Base-by-base conservation (phyloP, 2,329 filamentous ascomycete species). In the Acarospora socialis region DNA sequence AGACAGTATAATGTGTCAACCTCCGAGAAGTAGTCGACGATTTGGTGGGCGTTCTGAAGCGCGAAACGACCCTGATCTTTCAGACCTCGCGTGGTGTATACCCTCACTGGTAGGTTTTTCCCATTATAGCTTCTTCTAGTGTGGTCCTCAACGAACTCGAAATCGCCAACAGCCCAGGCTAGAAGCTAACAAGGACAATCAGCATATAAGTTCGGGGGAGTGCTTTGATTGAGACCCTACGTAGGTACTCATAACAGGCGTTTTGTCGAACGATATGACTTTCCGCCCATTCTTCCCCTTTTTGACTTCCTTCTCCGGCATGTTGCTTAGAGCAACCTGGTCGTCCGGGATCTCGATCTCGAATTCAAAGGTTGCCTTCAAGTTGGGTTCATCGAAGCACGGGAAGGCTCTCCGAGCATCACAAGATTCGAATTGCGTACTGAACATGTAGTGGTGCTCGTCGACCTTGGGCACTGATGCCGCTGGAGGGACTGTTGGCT, bases 391-490 rank as follows among this genome's bases (percentile, higher is more conserved):
- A 51, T 98, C 90, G 50, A 95, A 95, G 62, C 90, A 98, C 28
- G 90, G 90, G 60, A 98, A 94, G 6, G 90, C 87, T 44, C 86
- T 71, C 43, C 90, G 78, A 39, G 90, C 90, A 59, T 98, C 90
- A 50, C 84, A 93, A 27, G 86, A 79, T 64, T 98, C 90, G 51
- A 98, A 98, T 54, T 98, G 90, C 29, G 90, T 98, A 63, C 82
- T 92, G 56, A 93, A 65, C 81, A 87, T 86, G 46, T 61, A 73
- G 51, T 74, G 63, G 45, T 68, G 63, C 33, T 74, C 68, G 28
- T 61, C 65, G 36, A 74, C 83, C 49, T 68, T 78, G 17, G 84
- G 81, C 2, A 92, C 84, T 8, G 81, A 84, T 24, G 75, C 62
- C 28, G 80, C 70, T 5, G 84, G 71, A 20, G 78, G 63, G 22